Evolutionary conservation across 352 stramenopile species (phyloP).

Genomic region (Blastocystis hominis): DNA sequence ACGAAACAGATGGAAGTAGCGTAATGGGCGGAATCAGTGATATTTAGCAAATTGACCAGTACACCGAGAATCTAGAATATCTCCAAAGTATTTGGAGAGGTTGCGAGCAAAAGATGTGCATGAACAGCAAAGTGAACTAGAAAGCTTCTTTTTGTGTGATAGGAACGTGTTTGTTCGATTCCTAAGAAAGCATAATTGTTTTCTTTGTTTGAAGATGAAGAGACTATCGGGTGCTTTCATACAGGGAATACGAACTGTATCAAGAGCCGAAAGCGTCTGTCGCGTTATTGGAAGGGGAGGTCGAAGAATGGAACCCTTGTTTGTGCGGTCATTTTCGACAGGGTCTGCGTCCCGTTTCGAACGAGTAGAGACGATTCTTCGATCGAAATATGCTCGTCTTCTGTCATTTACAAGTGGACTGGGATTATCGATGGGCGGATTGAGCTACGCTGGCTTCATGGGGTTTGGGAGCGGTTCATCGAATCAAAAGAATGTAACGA

Average conservation of each 20-base stretch:
- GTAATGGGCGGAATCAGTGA: background rate
- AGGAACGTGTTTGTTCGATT: background rate
- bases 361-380: background rate
- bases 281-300: background rate
- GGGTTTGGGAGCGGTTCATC: background rate
- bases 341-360: background rate
- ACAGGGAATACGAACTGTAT: background rate
- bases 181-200: background rate
- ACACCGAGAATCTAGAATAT: constrained; percentile 33
- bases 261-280: background rate
- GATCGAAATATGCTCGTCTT: background rate
- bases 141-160: background rate
- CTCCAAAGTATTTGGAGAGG: constrained; percentile 11
- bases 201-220: background rate
- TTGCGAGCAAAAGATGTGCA: constrained; percentile 19
- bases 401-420: background rate
- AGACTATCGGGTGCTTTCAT: background rate
- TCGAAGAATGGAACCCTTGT: background rate
- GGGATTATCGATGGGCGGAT: background rate
- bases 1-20: constrained; percentile 32
- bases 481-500: background rate
- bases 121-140: background rate
- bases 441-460: background rate
- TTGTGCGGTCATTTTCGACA: background rate
- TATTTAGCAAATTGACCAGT: background rate